Evolutionary conservation across 164 flowering plant genomes (phyloP), one percentile per base, ranked within the genome.

Genomic region (Umbilicus rupestris): DNA sequence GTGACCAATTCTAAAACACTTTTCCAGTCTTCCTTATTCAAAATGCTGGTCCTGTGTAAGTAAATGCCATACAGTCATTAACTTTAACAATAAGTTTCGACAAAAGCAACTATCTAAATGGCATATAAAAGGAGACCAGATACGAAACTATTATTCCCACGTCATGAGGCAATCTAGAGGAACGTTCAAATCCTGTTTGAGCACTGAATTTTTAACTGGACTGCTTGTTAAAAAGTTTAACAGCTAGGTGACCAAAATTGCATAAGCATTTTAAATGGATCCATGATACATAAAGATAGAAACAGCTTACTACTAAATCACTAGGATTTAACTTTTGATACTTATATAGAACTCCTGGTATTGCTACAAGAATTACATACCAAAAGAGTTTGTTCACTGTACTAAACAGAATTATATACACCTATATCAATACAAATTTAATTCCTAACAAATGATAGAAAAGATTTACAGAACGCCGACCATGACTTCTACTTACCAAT

Each of bases 1-100:
- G 92, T 77, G n/a, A 90, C 81, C 75, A 93, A 73, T 62, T 80
- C 97, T 29, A 79, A 42, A 7, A 90, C 69, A 62, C 80, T 79
- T 80, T 75, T 87, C 91, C 94, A 89, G 68, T 93, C 97, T 73
- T 83, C 92, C 74, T 81, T 86, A 75, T 86, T 88, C 39, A 90
- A 63, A 35, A 89, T 76, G 65, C 83, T 84, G 73, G 66, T 82
- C 98, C 98, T 93, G 73, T 4, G 26, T 47, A 47, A 17, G 65
- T 59, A 57, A 68, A 28, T 41, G 63, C 30, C 64, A 65, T 8
- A 24, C 7, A 39, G 9, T 33, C 45, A 42, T 3, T 33, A 30
- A 52, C 31, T 29, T 39, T 57, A 57, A 10, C 30, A 0, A 65
- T 16, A 68, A 60, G 37, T n/a, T 11, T 5, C 22, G 5, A 37